phyloP scores from a whole-genome alignment of 2,329 filamentous ascomycete genomes.

The Colletotrichum noveboracense region DNA sequence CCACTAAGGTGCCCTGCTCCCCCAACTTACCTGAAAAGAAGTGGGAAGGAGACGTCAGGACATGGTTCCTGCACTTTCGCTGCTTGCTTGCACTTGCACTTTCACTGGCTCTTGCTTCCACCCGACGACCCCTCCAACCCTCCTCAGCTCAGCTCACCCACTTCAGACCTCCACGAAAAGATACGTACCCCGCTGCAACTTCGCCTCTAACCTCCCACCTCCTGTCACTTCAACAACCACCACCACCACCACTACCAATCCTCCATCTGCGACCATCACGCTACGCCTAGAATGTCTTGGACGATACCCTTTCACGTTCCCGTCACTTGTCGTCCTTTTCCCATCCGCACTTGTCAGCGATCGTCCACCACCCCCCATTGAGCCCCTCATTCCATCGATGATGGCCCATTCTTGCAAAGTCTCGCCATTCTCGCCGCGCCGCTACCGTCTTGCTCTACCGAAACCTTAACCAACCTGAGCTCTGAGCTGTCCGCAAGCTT shows the following conservation, averaged over 20 bases:
- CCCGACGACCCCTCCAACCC: background rate
- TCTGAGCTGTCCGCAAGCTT: background rate
- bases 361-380: background rate
- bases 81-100: background rate
- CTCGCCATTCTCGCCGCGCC: background rate
- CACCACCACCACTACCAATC: background rate
- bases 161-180: background rate
- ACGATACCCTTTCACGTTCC: background rate
- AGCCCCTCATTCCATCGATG: background rate
- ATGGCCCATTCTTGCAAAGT: background rate
- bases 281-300: conserved; percentile 4
- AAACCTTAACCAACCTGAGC: background rate
- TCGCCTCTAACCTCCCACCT: background rate
- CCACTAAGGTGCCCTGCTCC: background rate
- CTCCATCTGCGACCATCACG: background rate
- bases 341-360: conserved; percentile 9
- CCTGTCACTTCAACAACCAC: background rate
- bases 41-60: background rate
- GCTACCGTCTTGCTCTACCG: background rate
- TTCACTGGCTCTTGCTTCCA: background rate
- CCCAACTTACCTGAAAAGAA: background rate
- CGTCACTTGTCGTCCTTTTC: background rate
- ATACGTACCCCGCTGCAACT: background rate
- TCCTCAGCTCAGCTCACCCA: background rate
- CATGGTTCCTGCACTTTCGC: background rate